Evolutionary conservation across 108 stramenopile genomes (phyloP).

Genomic region (Asterionellopsis glacialis): DNA sequence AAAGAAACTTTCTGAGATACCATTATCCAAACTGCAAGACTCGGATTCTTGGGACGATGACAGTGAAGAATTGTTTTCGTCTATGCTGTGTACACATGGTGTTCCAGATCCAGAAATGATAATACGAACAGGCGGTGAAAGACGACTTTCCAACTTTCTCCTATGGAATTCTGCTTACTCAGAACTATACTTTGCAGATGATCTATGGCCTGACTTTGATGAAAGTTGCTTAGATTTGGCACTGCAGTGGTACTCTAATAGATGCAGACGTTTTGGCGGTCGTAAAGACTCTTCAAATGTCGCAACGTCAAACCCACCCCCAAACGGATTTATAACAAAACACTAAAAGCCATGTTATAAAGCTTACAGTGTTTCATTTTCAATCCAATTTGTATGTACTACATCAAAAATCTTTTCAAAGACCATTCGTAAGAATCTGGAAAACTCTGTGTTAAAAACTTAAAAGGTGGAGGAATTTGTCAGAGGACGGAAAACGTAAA

Average conservation of each 20-base stretch:
- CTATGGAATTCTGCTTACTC: slow-evolving; percentile 84
- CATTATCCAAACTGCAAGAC: slow-evolving; percentile 11
- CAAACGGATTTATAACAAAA: not conserved
- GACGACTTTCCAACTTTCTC: slow-evolving; percentile 83
- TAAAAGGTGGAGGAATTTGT: too few relatives aligned
- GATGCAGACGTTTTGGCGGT: slow-evolving; percentile 66
- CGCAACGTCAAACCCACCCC: not conserved
- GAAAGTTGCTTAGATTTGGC: slow-evolving; percentile 33
- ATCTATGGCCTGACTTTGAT: slow-evolving; percentile 84
- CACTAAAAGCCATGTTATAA: too few relatives aligned
- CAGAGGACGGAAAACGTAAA: too few relatives aligned
- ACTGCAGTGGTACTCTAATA: slow-evolving; percentile 50
- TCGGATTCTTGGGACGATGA: slow-evolving; percentile 15
- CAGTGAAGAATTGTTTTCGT: slow-evolving; percentile 40
- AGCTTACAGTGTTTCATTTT: not conserved
- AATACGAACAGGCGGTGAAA: slow-evolving; percentile 85
- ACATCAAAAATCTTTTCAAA: too few relatives aligned
- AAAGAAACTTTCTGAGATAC: slow-evolving; percentile 36
- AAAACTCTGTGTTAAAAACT: too few relatives aligned
- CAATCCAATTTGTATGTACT: too few relatives aligned
- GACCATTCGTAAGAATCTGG: too few relatives aligned
- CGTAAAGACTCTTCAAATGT: slow-evolving; percentile 22
- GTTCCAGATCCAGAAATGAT: slow-evolving; percentile 77
- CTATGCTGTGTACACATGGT: slow-evolving; percentile 35
- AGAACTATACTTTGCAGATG: slow-evolving; percentile 63